Evolutionary conservation across 1,284 basidiomycete species (phyloP).

Genomic region (Melampsora abietis-canadensis): DNA sequence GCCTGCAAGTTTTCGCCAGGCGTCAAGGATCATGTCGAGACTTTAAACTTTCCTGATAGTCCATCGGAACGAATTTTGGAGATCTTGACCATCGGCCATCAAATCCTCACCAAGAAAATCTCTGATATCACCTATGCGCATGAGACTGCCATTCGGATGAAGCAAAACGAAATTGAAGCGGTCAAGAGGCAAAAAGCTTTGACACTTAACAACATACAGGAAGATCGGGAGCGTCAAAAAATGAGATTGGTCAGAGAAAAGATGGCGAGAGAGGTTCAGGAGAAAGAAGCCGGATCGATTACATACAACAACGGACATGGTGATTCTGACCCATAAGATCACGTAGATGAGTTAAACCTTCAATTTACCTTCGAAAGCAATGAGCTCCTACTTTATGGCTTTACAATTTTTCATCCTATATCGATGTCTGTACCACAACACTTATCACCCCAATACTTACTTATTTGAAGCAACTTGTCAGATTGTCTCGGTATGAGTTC

Average conservation of each 20-base stretch:
- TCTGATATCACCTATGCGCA: background rate
- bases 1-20: slow-evolving; percentile 9
- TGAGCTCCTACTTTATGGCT: too few relatives aligned
- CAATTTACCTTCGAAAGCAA: too few relatives aligned
- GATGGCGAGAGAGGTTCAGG: background rate
- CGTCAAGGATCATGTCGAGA: slow-evolving; percentile 4
- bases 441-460: too few relatives aligned
- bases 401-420: too few relatives aligned
- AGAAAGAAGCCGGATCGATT: background rate
- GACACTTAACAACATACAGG: background rate
- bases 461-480: too few relatives aligned
- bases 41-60: background rate
- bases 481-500: too few relatives aligned
- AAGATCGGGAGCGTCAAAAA: slow-evolving; percentile 5
- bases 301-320: too few relatives aligned
- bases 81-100: background rate
- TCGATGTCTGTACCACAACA: too few relatives aligned
- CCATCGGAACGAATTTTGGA: background rate
- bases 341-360: too few relatives aligned
- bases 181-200: slow-evolving; percentile 3
- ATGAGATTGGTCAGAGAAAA: background rate
- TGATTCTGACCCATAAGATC: too few relatives aligned
- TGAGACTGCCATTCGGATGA: slow-evolving; percentile 3
- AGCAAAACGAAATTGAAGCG: background rate
- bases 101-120: background rate